Evolutionary conservation across 306 rosid genomes (phyloP), one percentile per base, ranked within the genome.

Genomic region (Prunus mira): DNA sequence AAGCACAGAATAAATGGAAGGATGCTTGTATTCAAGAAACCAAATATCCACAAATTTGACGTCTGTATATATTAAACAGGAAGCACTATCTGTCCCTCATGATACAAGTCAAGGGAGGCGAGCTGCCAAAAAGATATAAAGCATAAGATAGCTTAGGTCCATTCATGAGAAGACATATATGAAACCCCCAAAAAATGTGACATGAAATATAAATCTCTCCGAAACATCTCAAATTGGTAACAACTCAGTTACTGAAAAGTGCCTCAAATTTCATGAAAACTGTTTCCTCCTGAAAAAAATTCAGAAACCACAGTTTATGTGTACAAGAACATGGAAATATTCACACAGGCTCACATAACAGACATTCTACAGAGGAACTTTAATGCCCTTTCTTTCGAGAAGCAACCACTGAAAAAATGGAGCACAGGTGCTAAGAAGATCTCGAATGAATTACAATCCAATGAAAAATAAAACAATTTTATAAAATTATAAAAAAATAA

Each of bases 401-500:
- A 63, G 34, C 22, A 69, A 27, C 19, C 6, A 49, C 34, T 46
- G 6, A 46, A 49, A 13, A 69, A 51, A 22, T 49, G 67, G 20
- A 62, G 41, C 67, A 28, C 43, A 28, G 13, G 65, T 34, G 41
- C 41, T 18, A 69, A 18, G 3, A 49, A 25, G 47, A 56, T 49
- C 73, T 10, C 3, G 3, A 22, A 67, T 38, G 55, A 72, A 43
- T 18, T 47, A 74, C 54, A 19, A 30, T n/a, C 63, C 64, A 70
- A 76, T 67, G 38, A 67, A 57, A 71, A 57, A 57, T 28, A 58
- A 65, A 71, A 67, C 24, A 43, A 57, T 56, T 9, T 38, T 38
- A 34, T 38, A 38, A 38, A 32, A 32, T 28, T 28, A 28, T 28
- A 28, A 28, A 27, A 27, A 28, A 28, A 2, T 2, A 2, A 27